Base-by-base conservation (phyloP, 2,329 filamentous ascomycete genomes). In the Colletotrichum shisoi region DNA sequence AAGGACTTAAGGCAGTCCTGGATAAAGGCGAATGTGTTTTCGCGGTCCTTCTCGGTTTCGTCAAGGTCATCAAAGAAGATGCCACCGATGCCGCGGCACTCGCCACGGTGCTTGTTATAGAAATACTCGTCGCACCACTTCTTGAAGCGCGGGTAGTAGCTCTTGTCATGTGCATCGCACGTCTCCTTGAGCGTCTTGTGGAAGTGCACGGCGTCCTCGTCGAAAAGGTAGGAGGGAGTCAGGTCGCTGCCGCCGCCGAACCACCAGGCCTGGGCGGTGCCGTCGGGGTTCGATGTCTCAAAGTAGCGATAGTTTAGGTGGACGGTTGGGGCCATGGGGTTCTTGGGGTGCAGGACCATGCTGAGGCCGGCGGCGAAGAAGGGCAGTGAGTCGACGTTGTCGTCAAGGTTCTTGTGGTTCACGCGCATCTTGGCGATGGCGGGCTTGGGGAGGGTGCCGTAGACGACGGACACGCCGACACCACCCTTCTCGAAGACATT, bases 11-110 rank as follows among this genome's bases (percentile, higher is more conserved):
- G 83, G 73, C 91, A 92, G 75, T 94, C 92, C 75, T 94, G 91
- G 62, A 94, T 87, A 72, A 97, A 98, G 17, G 91, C 88, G 76
- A 99, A 98, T 0, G 94, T 86, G 71, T 93, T 92, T 76, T 98
- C 94, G 72, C 92, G 89, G 74, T 95, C 92, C 69, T 93, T 92
- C 73, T 94, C 91, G 1, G 87, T 86, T 73, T 91, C 91, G 77
- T 99, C 95, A 15, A 99, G 84, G 77, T 99, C 95, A 79, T 99
- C 95, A 75, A 99, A 99, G 86, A 99, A 99, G 79, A 99, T 98
- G 61, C 95, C 95, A 60, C 95, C 95, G 40, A 99, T 82, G 63
- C 95, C 95, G 56, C 95, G 90, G 53, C 88, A 84, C 81, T 99
- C 95, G 67, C 87, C 87, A 53, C 95, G 89, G 81, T 99, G 95